A percentile compares a stretch with the other conserved stretches of the same genome.
Evolutionary conservation across 1,139 yeast species (phyloP).

Genomic region (Yamadazyma siamensis): DNA sequence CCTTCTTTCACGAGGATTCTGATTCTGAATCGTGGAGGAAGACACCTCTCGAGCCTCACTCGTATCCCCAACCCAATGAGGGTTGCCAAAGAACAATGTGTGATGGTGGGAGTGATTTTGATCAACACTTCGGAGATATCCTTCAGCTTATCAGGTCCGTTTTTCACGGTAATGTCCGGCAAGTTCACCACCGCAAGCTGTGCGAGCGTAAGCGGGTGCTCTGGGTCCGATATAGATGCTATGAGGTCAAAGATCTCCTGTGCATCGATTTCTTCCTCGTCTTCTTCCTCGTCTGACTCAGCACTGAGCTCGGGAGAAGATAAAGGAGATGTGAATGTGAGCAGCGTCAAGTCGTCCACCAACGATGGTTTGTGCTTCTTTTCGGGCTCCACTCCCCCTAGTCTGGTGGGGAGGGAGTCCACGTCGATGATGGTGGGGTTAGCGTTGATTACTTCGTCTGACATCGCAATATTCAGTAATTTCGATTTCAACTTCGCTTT

Average conservation of each 20-base stretch:
- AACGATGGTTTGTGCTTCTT: conserved; percentile 10
- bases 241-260: conserved; percentile 61
- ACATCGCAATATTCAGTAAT: conserved; percentile 35
- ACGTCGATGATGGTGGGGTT: conserved; percentile 84
- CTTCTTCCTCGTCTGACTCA: conserved; percentile 30
- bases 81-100: conserved; percentile 96
- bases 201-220: conserved; percentile 92
- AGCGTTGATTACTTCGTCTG: conserved; percentile 79
- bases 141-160: conserved; percentile 42
- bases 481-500: no score
- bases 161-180: conserved; percentile 68
- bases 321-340: conserved; percentile 14
- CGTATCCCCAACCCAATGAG: conserved; percentile 92
- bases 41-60: conserved; percentile 83
- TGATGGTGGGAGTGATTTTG: conserved; percentile 92
- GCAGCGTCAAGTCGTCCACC: conserved; percentile 16
- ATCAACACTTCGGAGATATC: conserved; percentile 75
- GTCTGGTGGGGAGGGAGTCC: conserved; percentile 71
- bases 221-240: conserved; percentile 92
- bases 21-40: conserved; percentile 82
- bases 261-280: conserved; percentile 69
- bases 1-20: conserved; percentile 83
- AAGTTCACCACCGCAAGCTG: conserved; percentile 92
- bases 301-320: conserved; percentile 22
- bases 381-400: conserved; percentile 20